Conservation (phyloP, 306 rosid species). For the Prunus armeniaca region DNA sequence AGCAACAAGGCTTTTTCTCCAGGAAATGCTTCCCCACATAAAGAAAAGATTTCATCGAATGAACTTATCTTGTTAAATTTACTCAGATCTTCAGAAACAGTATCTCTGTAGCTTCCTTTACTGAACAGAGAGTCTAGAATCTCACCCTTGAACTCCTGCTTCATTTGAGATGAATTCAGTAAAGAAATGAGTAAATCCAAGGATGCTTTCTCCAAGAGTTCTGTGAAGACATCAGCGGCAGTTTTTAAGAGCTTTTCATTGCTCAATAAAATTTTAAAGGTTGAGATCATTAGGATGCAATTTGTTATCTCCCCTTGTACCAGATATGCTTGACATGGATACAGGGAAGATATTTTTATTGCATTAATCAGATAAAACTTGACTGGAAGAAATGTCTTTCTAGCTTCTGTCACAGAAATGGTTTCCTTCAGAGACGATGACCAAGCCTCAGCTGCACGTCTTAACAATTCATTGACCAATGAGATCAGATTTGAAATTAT, state of each 20-base stretch:
- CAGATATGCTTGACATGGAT: conserved; percentile 65
- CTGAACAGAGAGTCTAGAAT: conserved; percentile 61
- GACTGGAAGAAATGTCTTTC: conserved; percentile 75
- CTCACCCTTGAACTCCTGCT: conserved; percentile 49
- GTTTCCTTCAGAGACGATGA: conserved; percentile 43
- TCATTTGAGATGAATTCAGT: conserved; percentile 59
- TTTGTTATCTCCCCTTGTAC: conserved; percentile 55
- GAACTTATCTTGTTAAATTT: conserved; percentile 28
- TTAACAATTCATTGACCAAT: conserved; percentile 64
- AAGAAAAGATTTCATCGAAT: conserved; percentile 35
- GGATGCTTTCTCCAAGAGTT: conserved; percentile 69
- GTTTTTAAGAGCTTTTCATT: conserved; percentile 47
- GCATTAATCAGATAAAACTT: conserved; percentile 83
- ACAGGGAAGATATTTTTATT: conserved; percentile 65
- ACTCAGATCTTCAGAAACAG: conserved; percentile 29
- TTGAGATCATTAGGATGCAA: conserved; percentile 59
- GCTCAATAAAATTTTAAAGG: conserved; percentile 55
- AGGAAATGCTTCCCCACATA: conserved; percentile 47
- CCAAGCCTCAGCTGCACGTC: conserved; percentile 70
- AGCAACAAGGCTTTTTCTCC: conserved; percentile 41
- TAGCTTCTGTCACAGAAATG: conserved; percentile 73
- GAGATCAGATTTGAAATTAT: conserved; percentile 54
- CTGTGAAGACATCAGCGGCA: conserved; percentile 56
- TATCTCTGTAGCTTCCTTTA: conserved; percentile 33
- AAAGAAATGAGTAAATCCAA: conserved; percentile 58